Conservation (phyloP, 2,329 filamentous ascomycete genomes). For the Penicillium digitatum region DNA sequence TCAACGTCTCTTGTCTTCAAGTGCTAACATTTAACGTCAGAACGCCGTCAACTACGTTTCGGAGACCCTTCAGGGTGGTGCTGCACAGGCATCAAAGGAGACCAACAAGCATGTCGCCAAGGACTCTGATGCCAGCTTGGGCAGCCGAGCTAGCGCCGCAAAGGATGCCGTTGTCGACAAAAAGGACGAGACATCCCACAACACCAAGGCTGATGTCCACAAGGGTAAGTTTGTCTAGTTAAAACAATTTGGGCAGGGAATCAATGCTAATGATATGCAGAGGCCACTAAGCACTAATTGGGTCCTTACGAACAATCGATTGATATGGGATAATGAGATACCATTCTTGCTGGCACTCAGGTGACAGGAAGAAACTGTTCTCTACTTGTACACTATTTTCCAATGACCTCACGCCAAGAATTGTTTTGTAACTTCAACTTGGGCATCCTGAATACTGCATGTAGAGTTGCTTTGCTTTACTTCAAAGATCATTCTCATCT, state of each 20-base stretch:
- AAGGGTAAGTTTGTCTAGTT: neutral
- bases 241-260: neutral
- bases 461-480: neutral
- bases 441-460: neutral
- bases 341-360: neutral
- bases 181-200: constrained; percentile 50
- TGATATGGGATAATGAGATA: neutral
- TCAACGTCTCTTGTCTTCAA: neutral
- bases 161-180: constrained; percentile 52
- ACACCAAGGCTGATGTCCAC: constrained; percentile 25
- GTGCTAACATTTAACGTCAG: constrained; percentile 14
- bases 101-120: constrained; percentile 66
- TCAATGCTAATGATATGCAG: neutral
- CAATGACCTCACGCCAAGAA: neutral
- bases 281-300: constrained; percentile 5
- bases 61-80: constrained; percentile 57
- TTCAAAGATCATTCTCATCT: neutral
- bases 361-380: neutral
- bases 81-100: constrained; percentile 59
- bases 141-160: constrained; percentile 53
- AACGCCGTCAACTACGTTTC: constrained; percentile 65
- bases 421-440: neutral
- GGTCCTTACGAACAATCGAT: neutral
- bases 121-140: constrained; percentile 51
- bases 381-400: neutral